phyloP scores from a whole-genome alignment of 2,329 filamentous ascomycete genomes.

The Clonostachys rosea region DNA sequence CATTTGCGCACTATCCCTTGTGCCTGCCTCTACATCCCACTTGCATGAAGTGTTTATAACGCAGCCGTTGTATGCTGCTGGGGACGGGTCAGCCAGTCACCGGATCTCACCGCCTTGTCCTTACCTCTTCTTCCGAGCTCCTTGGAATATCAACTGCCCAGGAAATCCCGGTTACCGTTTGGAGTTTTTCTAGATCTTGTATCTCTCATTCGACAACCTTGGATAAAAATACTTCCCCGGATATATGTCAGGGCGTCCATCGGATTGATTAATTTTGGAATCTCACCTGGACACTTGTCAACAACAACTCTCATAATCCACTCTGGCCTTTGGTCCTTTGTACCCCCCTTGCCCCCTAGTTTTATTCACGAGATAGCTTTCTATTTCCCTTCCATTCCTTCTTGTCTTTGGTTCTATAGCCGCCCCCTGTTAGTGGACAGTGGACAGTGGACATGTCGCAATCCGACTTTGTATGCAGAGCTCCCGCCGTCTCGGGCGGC shows the following conservation, averaged over 20 bases:
- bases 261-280: too few species aligned
- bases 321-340: too few species aligned
- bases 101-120: constrained; percentile 2
- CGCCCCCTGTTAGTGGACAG: not conserved
- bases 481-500: constrained; percentile 37
- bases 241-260: not conserved
- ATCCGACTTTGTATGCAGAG: constrained; percentile 42
- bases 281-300: too few species aligned
- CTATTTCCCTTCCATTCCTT: not conserved
- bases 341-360: too few species aligned
- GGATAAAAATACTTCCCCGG: not conserved
- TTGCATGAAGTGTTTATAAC: constrained; percentile 1
- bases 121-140: not conserved
- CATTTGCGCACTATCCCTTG: not conserved
- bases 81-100: constrained; percentile 1
- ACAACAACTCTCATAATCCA: too few species aligned
- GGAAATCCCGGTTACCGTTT: not conserved
- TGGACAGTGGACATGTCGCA: constrained; percentile 33
- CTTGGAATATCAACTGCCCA: not conserved
- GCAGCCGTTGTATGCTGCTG: constrained; percentile 2
- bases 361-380: not conserved
- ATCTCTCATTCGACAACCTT: not conserved
- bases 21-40: not conserved
- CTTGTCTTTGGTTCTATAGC: not conserved
- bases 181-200: not conserved